Evolutionary conservation across 768 basidiomycete species (phyloP), one percentile per base, ranked within the genome.

Genomic region (Boletus bicolor): DNA sequence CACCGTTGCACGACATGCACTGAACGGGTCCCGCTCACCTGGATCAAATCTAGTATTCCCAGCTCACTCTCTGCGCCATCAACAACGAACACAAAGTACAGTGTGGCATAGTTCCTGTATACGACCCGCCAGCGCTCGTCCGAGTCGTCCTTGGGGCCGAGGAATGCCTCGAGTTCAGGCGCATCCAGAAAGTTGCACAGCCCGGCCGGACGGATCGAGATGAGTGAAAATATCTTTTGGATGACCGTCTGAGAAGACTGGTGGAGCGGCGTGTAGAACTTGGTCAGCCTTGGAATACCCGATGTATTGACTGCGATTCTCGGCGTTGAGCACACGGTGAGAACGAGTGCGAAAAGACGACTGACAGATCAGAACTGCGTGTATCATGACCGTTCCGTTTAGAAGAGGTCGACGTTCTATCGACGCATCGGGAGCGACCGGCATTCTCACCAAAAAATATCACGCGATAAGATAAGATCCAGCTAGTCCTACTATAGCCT

Each of bases 131-230:
- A 85, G 68, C 82, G 78, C 61, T 88, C 86, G 49, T 81, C 81
- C 34, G 71, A 77, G 57, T 77, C 78, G 53, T 73, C 76, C 52
- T 71, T 68, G 44, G 70, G 74, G 3, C 84, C 86, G 42, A 91
- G 78, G 63, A 87, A 86, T 12, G 82, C 81, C 68, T 91, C 89
- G 32, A 91, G 80, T 66, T 91, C 90, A 6, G 91, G 91, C 11
- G 89, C 95, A 66, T 98, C 97, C 32, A 98, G 84, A 70, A 98
- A 99, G 74, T 98, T 98, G 75, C 97, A 99, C 9, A 97, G 77
- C 1, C 85, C 84, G 4, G 84, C 76, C 12, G 92, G 89, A 10
- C 97, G 86, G 39, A 86, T 77, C 49, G 85, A 87, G 48, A 99
- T 83, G 49, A 98, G 83, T 17, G 86, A 84, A 74, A 91, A 98